A percentile compares a stretch with the other conserved stretches of the same genome.
These are phyloP conservation scores for Piloderma croceum DNA, from an alignment of 768 basidiomycete genomes.

Conservation along the genomic window DNA sequence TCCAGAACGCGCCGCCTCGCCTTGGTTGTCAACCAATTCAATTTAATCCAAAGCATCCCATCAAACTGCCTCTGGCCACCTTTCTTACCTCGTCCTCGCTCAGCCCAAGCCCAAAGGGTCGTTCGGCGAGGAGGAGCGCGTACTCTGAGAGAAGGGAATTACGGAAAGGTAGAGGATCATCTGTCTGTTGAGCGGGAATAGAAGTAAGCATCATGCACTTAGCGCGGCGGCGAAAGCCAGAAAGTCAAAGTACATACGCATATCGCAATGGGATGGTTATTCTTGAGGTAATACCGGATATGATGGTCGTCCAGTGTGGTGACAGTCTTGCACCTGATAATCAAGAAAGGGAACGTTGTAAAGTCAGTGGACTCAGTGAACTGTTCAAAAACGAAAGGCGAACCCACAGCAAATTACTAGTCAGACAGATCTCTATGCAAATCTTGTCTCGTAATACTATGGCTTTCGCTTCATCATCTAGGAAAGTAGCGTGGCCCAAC, in stretches of 20 bases:
- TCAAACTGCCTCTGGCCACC: constrained; percentile 60
- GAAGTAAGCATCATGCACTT: neutral
- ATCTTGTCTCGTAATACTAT: constrained; percentile 49
- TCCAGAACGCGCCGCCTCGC: too few relatives aligned
- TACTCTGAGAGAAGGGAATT: constrained; percentile 75
- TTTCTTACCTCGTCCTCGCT: constrained; percentile 47
- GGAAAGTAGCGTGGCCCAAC: constrained; percentile 78
- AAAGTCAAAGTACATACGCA: constrained; percentile 49
- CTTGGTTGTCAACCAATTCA: too few relatives aligned
- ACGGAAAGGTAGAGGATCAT: constrained; percentile 74
- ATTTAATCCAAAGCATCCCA: constrained; percentile 21
- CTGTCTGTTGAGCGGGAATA: constrained; percentile 49
- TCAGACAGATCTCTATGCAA: constrained; percentile 77
- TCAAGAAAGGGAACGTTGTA: neutral
- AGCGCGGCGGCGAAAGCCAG: neutral
- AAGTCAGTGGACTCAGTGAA: neutral
- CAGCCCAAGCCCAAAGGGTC: constrained; percentile 71
- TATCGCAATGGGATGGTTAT: constrained; percentile 65
- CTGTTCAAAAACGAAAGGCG: neutral
- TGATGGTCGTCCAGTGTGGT: constrained; percentile 63
- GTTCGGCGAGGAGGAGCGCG: constrained; percentile 64
- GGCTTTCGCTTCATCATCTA: constrained; percentile 52
- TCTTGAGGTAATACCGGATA: constrained; percentile 57
- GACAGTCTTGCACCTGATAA: constrained; percentile 63
- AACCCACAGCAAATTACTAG: constrained; percentile 68